Base-by-base conservation (phyloP, 495 filamentous ascomycete species). In the Hypoxylon rickii region DNA sequence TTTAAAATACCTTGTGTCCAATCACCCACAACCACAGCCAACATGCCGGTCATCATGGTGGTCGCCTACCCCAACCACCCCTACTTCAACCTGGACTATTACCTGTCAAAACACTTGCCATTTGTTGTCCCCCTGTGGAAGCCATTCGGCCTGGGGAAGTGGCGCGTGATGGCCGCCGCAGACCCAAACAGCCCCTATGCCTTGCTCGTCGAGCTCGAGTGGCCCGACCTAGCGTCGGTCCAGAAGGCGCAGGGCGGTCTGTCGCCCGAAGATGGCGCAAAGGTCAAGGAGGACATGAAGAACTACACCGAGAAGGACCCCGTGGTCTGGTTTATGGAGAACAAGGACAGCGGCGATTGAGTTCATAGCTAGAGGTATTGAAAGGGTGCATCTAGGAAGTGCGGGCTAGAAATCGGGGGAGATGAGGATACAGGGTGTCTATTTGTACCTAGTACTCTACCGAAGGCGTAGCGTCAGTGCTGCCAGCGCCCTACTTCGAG, bases 311-410 rank as follows among this genome's bases (percentile, higher is more conserved):
- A 53, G 4, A 49, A 45, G 20, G 49, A 40, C 7, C 59, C 59
- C 0, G 45, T 46, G 21, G 17, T 63, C 18, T 63, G 58, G 58
- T 55, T 62, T 32, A 62, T 62, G 58, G 58, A 62, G 36, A 47
- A 46, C 5, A 55, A 51, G 22, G 47, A 29, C 10, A 11, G 46
- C 12, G 58, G 31, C 1, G n/a, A 40, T 22, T 55, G 10, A 29
- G 24, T 29, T 4, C 4, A 29, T 29, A 4, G 24, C 10, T 29
- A 29, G 24, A 10, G 24, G 24, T 29, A n/a, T n/a, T n/a, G n/a
- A n/a, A n/a, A n/a, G n/a, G n/a, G n/a, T n/a, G n/a, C n/a, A n/a
- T n/a, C n/a, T n/a, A n/a, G n/a, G n/a, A n/a, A n/a, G n/a, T n/a
- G 5, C 11, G 26, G 26, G 26, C 26, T 31, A 31, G 26, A 31